These are phyloP conservation scores for Sporothrix brunneoviolacea DNA, from an alignment of 2,329 filamentous ascomycete species.

Conservation along the genomic window DNA sequence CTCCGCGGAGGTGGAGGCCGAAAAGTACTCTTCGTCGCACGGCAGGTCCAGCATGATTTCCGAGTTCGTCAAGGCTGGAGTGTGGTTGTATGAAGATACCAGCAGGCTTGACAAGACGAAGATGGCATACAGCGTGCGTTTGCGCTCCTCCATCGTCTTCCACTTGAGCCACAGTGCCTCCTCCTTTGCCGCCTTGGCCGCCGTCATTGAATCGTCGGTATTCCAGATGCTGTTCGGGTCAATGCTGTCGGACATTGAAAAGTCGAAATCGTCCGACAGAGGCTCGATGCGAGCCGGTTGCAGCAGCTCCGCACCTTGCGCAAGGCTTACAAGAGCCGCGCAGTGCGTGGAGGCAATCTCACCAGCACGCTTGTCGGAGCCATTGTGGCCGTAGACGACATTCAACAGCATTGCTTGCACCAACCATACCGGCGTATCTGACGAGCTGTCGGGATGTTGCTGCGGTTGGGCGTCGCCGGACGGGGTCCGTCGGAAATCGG, in stretches of 20 bases:
- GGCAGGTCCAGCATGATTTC: constrained; percentile 85
- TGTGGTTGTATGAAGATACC: constrained; percentile 88
- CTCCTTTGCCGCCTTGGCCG: constrained; percentile 42
- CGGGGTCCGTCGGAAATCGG: constrained; percentile 48
- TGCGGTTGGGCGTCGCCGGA: constrained; percentile 31
- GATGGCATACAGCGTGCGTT: constrained; percentile 84
- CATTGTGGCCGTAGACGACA: constrained; percentile 92
- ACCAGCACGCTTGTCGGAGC: constrained; percentile 81
- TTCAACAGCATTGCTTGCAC: constrained; percentile 96
- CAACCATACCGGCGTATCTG: constrained; percentile 83
- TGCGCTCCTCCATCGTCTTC: constrained; percentile 84
- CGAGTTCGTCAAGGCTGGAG: constrained; percentile 85
- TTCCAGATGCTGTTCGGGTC: constrained; percentile 37
- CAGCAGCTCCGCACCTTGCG: constrained; percentile 74
- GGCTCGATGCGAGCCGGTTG: constrained; percentile 39
- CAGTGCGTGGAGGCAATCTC: constrained; percentile 92
- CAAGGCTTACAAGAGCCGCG: constrained; percentile 82
- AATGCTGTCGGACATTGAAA: constrained; percentile 47
- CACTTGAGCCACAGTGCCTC: constrained; percentile 80
- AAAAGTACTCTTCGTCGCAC: constrained; percentile 87
- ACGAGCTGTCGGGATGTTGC: constrained; percentile 47
- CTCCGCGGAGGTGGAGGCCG: constrained; percentile 71
- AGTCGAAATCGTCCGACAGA: constrained; percentile 41
- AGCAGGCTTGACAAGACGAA: constrained; percentile 88
- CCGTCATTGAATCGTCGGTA: constrained; percentile 18